A percentile compares a stretch with the other conserved stretches of the same genome.
Evolutionary conservation across 2,329 filamentous ascomycete genomes (phyloP).

Genomic region (Westerdykella ornata): DNA sequence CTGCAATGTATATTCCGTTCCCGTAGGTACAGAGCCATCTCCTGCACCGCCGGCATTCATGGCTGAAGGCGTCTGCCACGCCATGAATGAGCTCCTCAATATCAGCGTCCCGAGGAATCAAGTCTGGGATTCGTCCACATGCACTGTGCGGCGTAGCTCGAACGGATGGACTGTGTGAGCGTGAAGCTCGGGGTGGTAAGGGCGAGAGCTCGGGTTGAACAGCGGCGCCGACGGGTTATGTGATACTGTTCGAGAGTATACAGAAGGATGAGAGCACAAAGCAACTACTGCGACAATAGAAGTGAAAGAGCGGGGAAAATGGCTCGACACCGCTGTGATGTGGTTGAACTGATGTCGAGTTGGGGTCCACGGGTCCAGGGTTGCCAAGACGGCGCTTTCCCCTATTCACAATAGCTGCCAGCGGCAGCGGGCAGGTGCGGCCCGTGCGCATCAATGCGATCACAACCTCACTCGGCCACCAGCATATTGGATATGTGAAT

Average conservation of each 20-base stretch:
- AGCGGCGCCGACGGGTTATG: too few relatives aligned
- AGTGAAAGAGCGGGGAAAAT: too few relatives aligned
- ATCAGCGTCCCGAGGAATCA: slow-evolving; percentile 9
- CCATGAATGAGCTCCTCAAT: slow-evolving; percentile 46
- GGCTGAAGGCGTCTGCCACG: slow-evolving; percentile 63
- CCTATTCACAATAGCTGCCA: too few relatives aligned
- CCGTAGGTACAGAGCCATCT: slow-evolving; percentile 48
- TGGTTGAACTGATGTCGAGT: too few relatives aligned
- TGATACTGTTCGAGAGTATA: too few relatives aligned
- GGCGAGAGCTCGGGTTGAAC: too few relatives aligned
- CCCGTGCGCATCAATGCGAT: not conserved
- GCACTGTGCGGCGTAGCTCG: slow-evolving; percentile 5
- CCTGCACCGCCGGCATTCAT: slow-evolving; percentile 52
- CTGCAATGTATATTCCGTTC: slow-evolving; percentile 67
- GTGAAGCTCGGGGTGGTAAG: slow-evolving; percentile 13
- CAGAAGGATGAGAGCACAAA: too few relatives aligned
- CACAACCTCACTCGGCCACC: not conserved
- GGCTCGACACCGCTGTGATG: too few relatives aligned
- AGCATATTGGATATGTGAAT: not conserved
- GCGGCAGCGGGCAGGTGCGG: not conserved
- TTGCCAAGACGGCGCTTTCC: too few relatives aligned
- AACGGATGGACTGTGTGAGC: slow-evolving; percentile 7
- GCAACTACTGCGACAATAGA: too few relatives aligned
- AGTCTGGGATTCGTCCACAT: slow-evolving; percentile 13
- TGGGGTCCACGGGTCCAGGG: too few relatives aligned